These are phyloP conservation scores for Suillus tomentosus DNA, from an alignment of 768 basidiomycete genomes.

Conservation along the genomic window DNA sequence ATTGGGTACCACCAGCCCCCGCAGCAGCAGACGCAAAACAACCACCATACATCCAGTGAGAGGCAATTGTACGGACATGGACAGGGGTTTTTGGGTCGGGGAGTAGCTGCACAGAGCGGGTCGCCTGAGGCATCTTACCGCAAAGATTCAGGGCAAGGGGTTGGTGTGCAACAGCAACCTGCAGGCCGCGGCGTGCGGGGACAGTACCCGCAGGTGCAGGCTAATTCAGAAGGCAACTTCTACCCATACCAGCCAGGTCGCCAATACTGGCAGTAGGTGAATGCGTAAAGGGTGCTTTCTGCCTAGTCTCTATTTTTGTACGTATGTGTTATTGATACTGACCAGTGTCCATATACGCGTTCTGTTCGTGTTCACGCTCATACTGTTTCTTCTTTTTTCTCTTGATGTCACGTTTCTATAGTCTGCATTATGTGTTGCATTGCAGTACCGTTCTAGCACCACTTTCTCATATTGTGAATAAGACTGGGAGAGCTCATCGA, in stretches of 20 bases:
- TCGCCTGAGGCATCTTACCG: slow-evolving; percentile 63
- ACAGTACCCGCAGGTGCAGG: slow-evolving; percentile 34
- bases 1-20: slow-evolving; percentile 56
- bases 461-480: slow-evolving; percentile 4
- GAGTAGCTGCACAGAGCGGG: slow-evolving; percentile 40
- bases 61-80: slow-evolving; percentile 6
- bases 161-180: slow-evolving; percentile 42
- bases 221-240: slow-evolving; percentile 63
- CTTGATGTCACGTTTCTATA: slow-evolving; percentile 21
- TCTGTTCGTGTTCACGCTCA: neutral
- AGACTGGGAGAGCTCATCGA: neutral
- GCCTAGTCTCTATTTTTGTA: slow-evolving; percentile 16
- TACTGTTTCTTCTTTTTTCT: slow-evolving; percentile 18
- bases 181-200: slow-evolving; percentile 48
- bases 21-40: slow-evolving; percentile 53
- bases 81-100: slow-evolving; percentile 32
- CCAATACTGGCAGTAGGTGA: slow-evolving; percentile 50
- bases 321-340: neutral
- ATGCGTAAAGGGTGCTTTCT: slow-evolving; percentile 11
- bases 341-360: slow-evolving; percentile 1
- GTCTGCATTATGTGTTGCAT: slow-evolving; percentile 5
- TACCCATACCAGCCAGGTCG: slow-evolving; percentile 73
- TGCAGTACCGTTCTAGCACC: slow-evolving; percentile 4
- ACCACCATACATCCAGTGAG: slow-evolving; percentile 7
- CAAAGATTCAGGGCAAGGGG: slow-evolving; percentile 24